Conservation (phyloP, 495 filamentous ascomycete species). For the Lophiotrema nucula region DNA sequence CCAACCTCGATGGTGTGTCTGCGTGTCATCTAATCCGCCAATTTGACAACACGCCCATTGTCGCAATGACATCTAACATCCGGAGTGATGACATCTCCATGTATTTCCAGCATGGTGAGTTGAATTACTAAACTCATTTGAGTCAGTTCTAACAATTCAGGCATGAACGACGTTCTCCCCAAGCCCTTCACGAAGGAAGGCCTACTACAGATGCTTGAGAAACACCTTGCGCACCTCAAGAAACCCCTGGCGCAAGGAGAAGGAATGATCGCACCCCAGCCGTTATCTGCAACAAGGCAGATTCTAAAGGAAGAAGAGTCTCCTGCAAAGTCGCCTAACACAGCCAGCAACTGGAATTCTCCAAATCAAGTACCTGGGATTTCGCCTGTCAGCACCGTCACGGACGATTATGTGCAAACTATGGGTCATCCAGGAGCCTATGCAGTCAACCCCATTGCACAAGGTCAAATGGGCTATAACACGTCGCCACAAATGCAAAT, state of each 20-base stretch:
- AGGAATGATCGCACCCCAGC: constrained; percentile 46
- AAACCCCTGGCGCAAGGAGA: constrained; percentile 58
- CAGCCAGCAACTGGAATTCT: constrained; percentile 53
- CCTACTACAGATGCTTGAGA: constrained; percentile 84
- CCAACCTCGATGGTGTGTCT: constrained; percentile 89
- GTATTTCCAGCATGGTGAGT: constrained; percentile 93
- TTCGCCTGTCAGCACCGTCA: constrained; percentile 38
- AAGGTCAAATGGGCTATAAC: constrained; percentile 16
- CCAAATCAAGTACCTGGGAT: constrained; percentile 44
- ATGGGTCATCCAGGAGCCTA: constrained; percentile 24
- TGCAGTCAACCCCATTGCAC: constrained; percentile 21
- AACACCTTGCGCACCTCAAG: constrained; percentile 79
- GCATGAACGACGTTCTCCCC: constrained; percentile 98
- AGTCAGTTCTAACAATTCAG: constrained; percentile 45
- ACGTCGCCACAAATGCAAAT: constrained; percentile 29
- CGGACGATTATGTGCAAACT: constrained; percentile 45
- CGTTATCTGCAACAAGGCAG: constrained; percentile 50
- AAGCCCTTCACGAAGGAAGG: constrained; percentile 98
- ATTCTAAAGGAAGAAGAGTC: constrained; percentile 81
- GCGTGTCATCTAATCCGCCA: constrained; percentile 93
- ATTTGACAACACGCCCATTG: constrained; percentile 78
- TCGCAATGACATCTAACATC: constrained; percentile 99
- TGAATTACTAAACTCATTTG: constrained; percentile 11
- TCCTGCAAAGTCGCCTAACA: constrained; percentile 58
- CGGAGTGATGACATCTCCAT: constrained; percentile 94